phyloP scores from a whole-genome alignment of 2,329 filamentous ascomycete species.

The Sphaerulina musiva region DNA sequence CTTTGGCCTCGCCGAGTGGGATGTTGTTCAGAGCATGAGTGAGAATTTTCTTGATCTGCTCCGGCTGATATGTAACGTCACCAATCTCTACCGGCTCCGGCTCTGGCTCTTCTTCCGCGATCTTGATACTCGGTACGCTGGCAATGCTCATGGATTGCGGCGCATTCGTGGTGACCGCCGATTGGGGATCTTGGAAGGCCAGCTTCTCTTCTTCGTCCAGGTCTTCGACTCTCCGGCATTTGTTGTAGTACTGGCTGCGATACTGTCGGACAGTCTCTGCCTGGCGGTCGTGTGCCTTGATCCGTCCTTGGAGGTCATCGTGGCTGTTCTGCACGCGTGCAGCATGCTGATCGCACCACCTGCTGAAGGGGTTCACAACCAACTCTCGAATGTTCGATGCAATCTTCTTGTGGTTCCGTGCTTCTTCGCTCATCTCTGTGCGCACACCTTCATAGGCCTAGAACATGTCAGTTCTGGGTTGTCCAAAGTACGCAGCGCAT shows the following conservation, averaged over 20 bases:
- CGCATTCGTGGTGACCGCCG: constrained; percentile 42
- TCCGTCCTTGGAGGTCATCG: constrained; percentile 81
- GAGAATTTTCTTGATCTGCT: constrained; percentile 86
- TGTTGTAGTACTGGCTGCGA: constrained; percentile 96
- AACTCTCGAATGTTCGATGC: constrained; percentile 93
- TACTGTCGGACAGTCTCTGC: constrained; percentile 86
- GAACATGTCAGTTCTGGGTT: constrained; percentile 8
- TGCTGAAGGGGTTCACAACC: constrained; percentile 85
- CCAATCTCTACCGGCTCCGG: constrained; percentile 82
- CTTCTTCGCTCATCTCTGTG: constrained; percentile 83
- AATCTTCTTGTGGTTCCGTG: constrained; percentile 89
- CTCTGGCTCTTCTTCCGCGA: constrained; percentile 62
- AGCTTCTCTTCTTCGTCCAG: constrained; percentile 98
- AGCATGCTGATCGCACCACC: constrained; percentile 95
- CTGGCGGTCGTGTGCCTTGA: constrained; percentile 90
- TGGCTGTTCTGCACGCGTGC: constrained; percentile 86
- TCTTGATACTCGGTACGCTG: constrained; percentile 77
- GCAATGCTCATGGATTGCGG: constrained; percentile 43
- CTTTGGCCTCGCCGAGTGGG: constrained; percentile 83
- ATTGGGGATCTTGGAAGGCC: constrained; percentile 80
- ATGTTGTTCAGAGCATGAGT: constrained; percentile 79
- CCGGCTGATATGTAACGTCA: constrained; percentile 75
- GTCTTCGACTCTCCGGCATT: constrained; percentile 91
- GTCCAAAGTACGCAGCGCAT: background rate
- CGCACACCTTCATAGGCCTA: constrained; percentile 93